Evolutionary conservation across 495 filamentous ascomycete species (phyloP), one percentile per base, ranked within the genome.

Genomic region (Daldinia caldariorum): DNA sequence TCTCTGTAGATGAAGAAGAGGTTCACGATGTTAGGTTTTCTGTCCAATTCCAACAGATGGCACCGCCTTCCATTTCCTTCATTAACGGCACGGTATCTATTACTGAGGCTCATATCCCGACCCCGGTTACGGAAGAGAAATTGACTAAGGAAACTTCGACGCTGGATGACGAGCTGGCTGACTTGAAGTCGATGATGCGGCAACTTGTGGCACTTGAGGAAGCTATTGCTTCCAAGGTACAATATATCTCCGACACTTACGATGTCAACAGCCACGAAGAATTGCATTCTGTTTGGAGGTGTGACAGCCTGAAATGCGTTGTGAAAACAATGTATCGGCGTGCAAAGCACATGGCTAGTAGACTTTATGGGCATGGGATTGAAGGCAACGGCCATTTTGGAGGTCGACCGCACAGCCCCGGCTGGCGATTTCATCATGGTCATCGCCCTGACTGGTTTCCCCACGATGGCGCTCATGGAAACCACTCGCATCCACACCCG

Each of bases 21-120:
- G 61, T 79, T 47, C 49, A 77, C 16, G 76, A 79, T 58, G 67
- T 81, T 37, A 78, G 77, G 13, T 86, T 85, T 65, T 76, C 81
- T 2, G 64, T 81, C 20, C 81, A 82, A 32, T 84, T 86, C 70
- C 79, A 76, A 69, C 83, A 85, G 61, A 66, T 69, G 56, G 79
- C 76, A 6, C 74, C 73, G 0, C 74, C 82, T 49, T 79, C 81
- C 34, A 78, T 86, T 22, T 77, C 79, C 43, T 76, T 77, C 12
- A 63, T 82, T 58, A 78, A 81, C 41, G 72, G 72, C 9, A 55
- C 77, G 8, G 63, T 58, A 16, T 68, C 58, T 51, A 29, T 50
- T 54, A 61, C 63, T n/a, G 53, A 72, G 53, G 51, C 32, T 37
- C 47, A 35, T n/a, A 39, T 18, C 1, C 32, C 45, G 20, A 16